Percentiles rank a stretch among this genome's conserved stretches.
Evolutionary conservation across 2,329 filamentous ascomycete genomes (phyloP).

Genomic region (Cladorrhinum sp.): DNA sequence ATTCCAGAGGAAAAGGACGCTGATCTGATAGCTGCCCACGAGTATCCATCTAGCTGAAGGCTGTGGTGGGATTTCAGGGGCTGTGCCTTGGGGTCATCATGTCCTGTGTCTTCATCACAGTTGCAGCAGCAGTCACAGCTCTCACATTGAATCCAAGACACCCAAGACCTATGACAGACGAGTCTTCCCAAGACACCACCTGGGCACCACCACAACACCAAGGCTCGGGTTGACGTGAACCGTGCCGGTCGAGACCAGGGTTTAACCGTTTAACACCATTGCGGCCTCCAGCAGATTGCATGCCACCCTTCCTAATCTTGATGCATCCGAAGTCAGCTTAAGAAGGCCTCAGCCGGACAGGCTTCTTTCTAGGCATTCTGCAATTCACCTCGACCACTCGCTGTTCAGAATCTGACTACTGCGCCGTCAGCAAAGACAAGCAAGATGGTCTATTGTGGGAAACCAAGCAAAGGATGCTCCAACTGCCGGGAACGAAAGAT

Average conservation of each 20-base stretch:
- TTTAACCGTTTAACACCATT: background rate
- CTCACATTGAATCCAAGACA: background rate
- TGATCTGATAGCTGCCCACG: background rate
- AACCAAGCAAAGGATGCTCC: conserved; percentile 56
- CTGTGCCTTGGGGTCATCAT: conserved; percentile 17
- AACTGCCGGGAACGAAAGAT: conserved; percentile 56
- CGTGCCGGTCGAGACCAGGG: conserved; percentile 3
- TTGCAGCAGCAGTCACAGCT: background rate
- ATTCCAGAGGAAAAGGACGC: background rate
- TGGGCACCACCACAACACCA: conserved; percentile 4
- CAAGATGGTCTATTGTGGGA: conserved; percentile 56
- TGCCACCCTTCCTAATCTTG: background rate
- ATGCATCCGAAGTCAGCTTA: conserved; percentile 11
- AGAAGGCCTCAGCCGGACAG: conserved; percentile 17
- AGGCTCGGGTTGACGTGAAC: conserved; percentile 13
- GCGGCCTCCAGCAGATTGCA: conserved; percentile 13
- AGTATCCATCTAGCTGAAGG: conserved; percentile 19
- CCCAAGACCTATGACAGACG: background rate
- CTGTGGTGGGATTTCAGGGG: conserved; percentile 20
- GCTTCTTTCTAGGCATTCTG: conserved; percentile 18
- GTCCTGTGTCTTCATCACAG: conserved; percentile 3
- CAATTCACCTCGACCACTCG: conserved; percentile 6
- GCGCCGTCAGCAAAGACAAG: conserved; percentile 10
- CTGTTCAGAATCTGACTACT: conserved; percentile 11
- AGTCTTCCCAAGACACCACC: conserved; percentile 7